Evolutionary conservation across 1,139 yeast genomes (phyloP).

Genomic region (Nakaseomyces bracarensis): DNA sequence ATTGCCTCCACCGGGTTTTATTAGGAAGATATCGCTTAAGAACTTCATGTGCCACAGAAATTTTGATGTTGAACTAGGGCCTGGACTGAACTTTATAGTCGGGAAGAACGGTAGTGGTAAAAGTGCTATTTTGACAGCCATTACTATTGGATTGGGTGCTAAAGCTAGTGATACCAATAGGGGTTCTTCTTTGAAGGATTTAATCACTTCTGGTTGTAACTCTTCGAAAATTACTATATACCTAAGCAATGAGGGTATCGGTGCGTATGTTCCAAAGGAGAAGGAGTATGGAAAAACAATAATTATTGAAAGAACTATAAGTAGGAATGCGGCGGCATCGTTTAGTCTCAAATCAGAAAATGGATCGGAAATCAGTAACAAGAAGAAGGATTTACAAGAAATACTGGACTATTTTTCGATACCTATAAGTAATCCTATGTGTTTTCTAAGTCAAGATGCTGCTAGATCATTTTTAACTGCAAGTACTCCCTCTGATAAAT

Average conservation of each 20-base stretch:
- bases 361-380: conserved; percentile 49
- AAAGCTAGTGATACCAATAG: conserved; percentile 86
- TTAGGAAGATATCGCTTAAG: conserved; percentile 47
- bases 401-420: conserved; percentile 66
- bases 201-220: conserved; percentile 71
- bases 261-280: conserved; percentile 46
- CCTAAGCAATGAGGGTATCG: conserved; percentile 54
- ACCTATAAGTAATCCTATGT: conserved; percentile 84
- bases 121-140: conserved; percentile 84
- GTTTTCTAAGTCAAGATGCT: conserved; percentile 86
- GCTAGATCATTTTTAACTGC: conserved; percentile 84
- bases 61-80: conserved; percentile 69
- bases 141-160: conserved; percentile 89
- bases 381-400: conserved; percentile 56
- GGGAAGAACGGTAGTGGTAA: conserved; percentile 97
- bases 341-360: conserved; percentile 48
- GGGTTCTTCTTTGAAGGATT: conserved; percentile 59
- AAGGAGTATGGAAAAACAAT: conserved; percentile 61
- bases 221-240: conserved; percentile 54
- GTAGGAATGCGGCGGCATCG: conserved; percentile 40
- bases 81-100: conserved; percentile 78
- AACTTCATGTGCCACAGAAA: conserved; percentile 85
- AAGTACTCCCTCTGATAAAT: conserved; percentile 63
- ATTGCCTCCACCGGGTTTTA: conserved; percentile 32
- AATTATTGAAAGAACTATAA: conserved; percentile 61